These are phyloP conservation scores for Cladosporium colombiae DNA, from an alignment of 2,329 filamentous ascomycete genomes.

Conservation along the genomic window DNA sequence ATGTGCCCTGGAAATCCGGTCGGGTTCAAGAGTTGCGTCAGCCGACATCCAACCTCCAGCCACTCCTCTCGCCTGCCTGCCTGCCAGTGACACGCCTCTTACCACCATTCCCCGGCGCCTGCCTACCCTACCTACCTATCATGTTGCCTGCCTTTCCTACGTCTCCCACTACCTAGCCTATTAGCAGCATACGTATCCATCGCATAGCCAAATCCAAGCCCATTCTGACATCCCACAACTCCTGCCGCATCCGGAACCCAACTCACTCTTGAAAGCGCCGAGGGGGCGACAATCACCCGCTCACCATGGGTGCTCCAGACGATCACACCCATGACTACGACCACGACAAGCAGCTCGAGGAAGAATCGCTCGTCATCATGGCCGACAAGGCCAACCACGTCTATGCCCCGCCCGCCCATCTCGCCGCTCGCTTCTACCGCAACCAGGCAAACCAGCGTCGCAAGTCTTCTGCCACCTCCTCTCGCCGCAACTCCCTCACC, in stretches of 20 bases:
- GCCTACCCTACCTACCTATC: background rate
- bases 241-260: constrained; percentile 9
- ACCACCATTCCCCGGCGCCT: constrained; percentile 6
- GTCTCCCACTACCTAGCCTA: background rate
- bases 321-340: background rate
- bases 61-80: background rate
- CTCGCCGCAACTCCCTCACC: constrained; percentile 76
- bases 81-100: background rate
- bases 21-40: background rate
- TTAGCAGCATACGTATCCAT: background rate
- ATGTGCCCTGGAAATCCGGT: background rate
- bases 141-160: background rate
- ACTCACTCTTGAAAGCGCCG: background rate
- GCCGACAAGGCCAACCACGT: constrained; percentile 29
- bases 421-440: constrained; percentile 75
- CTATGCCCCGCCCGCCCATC: constrained; percentile 70
- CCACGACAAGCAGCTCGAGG: constrained; percentile 12
- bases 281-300: constrained; percentile 4
- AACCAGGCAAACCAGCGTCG: constrained; percentile 61
- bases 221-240: background rate
- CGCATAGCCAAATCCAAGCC: background rate
- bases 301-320: constrained; percentile 14
- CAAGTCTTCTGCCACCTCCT: constrained; percentile 75
- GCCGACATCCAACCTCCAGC: constrained; percentile 6
- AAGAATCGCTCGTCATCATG: constrained; percentile 19